A percentile compares a stretch with the other conserved stretches of the same genome.
These are phyloP conservation scores for Elongisporangium anandrum DNA, from an alignment of 352 stramenopile genomes.

Conservation along the genomic window DNA sequence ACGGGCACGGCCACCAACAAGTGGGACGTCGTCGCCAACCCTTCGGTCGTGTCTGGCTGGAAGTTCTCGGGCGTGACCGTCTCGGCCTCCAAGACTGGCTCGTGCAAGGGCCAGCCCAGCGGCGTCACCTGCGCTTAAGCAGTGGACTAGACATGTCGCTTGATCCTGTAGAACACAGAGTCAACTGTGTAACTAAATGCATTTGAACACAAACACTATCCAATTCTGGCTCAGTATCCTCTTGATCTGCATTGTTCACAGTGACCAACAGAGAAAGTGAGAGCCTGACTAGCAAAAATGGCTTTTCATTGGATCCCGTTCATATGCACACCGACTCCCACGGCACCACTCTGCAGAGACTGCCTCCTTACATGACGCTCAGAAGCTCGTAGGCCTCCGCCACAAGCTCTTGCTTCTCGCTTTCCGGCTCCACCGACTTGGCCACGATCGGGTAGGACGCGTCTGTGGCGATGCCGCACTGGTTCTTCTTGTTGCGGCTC, in stretches of 20 bases:
- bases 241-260: not conserved
- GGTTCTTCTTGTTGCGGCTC: constrained; percentile 81
- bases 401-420: constrained; percentile 3
- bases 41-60: constrained; percentile 8
- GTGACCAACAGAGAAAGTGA: no score
- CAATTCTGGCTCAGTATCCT: no score
- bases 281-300: not conserved
- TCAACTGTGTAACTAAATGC: not conserved
- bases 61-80: constrained; percentile 7
- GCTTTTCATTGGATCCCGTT: not conserved
- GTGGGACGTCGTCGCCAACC: constrained; percentile 10
- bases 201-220: not conserved
- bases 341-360: not conserved
- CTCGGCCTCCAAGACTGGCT: not conserved
- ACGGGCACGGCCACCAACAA: constrained; percentile 7
- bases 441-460: constrained; percentile 66
- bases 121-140: not conserved
- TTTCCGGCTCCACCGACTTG: constrained; percentile 11
- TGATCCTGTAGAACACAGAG: not conserved
- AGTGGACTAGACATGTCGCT: not conserved
- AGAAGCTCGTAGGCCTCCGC: constrained; percentile 3
- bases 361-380: constrained; percentile 9
- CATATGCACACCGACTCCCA: not conserved
- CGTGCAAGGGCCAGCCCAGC: constrained; percentile 2
- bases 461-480: constrained; percentile 92